Evolutionary conservation across 371 early-diverging fungal genomes (phyloP).

Genomic region (Mortierella sp.): DNA sequence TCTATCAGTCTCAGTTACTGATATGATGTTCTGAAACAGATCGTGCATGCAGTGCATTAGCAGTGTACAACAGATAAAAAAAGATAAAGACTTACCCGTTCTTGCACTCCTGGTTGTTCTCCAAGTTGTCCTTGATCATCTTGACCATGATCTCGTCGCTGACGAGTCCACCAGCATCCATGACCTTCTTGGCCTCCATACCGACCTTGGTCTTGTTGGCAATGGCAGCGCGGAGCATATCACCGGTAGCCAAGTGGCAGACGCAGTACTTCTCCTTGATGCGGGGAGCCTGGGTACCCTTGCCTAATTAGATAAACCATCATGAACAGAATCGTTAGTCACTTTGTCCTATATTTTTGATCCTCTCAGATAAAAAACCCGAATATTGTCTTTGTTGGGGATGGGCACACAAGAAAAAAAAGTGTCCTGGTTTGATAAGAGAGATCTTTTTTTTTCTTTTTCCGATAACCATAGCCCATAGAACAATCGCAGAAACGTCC

Average conservation of each 20-base stretch:
- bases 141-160: slow-evolving; percentile 98
- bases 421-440: not conserved
- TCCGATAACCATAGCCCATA: slow-evolving; percentile 1
- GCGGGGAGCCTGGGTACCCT: slow-evolving; percentile 98
- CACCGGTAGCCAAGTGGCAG: slow-evolving; percentile 99
- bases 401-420: slow-evolving; percentile 1
- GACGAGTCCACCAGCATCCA: slow-evolving; percentile 98
- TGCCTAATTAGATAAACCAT: slow-evolving; percentile 68
- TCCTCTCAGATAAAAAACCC: not conserved
- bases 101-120: slow-evolving; percentile 92
- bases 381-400: not conserved
- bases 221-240: slow-evolving; percentile 99
- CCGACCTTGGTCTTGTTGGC: slow-evolving; percentile 93
- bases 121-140: slow-evolving; percentile 96
- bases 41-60: not conserved
- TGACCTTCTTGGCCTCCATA: slow-evolving; percentile 96
- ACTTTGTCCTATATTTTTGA: not conserved
- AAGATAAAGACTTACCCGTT: slow-evolving; percentile 73
- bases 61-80: not conserved
- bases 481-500: not conserved
- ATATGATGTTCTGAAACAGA: slow-evolving; percentile 17
- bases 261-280: slow-evolving; percentile 96
- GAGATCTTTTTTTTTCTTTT: slow-evolving; percentile 2
- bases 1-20: not conserved
- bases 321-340: slow-evolving; percentile 10